These are phyloP conservation scores for Ascocoryne sarcoides DNA, from an alignment of 2,329 filamentous ascomycete species.

Conservation along the genomic window DNA sequence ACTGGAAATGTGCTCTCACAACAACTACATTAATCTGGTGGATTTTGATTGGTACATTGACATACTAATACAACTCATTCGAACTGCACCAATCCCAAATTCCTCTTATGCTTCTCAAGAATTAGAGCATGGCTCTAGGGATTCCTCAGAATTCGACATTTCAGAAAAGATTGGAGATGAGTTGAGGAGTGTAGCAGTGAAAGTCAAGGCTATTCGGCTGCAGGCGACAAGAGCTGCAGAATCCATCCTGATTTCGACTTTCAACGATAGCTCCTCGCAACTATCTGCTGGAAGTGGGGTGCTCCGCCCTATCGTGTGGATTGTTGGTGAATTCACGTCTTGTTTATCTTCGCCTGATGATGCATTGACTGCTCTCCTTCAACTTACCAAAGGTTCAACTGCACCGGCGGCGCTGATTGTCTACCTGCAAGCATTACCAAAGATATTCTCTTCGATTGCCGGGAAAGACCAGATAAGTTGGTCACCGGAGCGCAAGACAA, in stretches of 20 bases:
- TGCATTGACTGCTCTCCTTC: slow-evolving; percentile 64
- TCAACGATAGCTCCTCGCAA: slow-evolving; percentile 42
- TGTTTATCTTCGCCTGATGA: slow-evolving; percentile 62
- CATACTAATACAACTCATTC: slow-evolving; percentile 75
- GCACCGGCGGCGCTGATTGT: slow-evolving; percentile 61
- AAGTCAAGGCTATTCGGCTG: slow-evolving; percentile 73
- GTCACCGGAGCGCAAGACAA: slow-evolving; percentile 65
- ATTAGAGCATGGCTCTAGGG: slow-evolving; percentile 4
- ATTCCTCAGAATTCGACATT: slow-evolving; percentile 32
- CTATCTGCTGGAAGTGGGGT: slow-evolving; percentile 55
- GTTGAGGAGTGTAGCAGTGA: slow-evolving; percentile 81
- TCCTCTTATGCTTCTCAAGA: slow-evolving; percentile 19
- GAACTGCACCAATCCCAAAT: slow-evolving; percentile 50
- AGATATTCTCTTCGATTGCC: slow-evolving; percentile 69
- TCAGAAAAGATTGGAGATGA: slow-evolving; percentile 73
- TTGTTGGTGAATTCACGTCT: slow-evolving; percentile 80
- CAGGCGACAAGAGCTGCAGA: slow-evolving; percentile 81
- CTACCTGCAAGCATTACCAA: slow-evolving; percentile 76
- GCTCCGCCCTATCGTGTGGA: slow-evolving; percentile 70
- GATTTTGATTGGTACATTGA: slow-evolving; percentile 99
- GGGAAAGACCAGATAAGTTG: slow-evolving; percentile 57
- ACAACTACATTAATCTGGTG: slow-evolving; percentile 75
- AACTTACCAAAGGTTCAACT: slow-evolving; percentile 47
- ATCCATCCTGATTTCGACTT: slow-evolving; percentile 55
- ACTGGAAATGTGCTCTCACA: slow-evolving; percentile 78